Evolutionary conservation across 2,329 filamentous ascomycete species (phyloP), one percentile per base, ranked within the genome.

Genomic region (Trichocomaceae sp.): DNA sequence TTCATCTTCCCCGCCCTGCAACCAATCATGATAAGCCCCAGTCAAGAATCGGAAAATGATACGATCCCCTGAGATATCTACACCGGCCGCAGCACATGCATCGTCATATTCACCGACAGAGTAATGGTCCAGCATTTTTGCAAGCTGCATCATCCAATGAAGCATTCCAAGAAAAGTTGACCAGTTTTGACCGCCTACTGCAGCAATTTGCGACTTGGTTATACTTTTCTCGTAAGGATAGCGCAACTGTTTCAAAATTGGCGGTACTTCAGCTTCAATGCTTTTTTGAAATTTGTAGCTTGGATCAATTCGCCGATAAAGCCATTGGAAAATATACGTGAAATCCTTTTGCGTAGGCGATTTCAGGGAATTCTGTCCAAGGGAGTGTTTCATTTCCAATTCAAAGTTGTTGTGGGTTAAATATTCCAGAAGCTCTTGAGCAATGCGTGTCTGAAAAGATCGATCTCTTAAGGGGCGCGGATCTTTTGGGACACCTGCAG

Each of bases 61-160:
- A 58, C 90, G 86, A 69, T 99, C 91, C 4, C 88, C 88, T 10
- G 80, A 85, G 26, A 97, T 85, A 69, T 99, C 93, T 46, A 93
- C 83, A 1, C 92, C 93, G 29, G 84, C 86, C 63, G 96, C 92
- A 42, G 87, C 80, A 68, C 90, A 96, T 1, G 90, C 91, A 51
- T 96, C 87, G 61, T 96, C 90, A 69, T 96, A 99, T 47, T 84
- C 83, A 56, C 90, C 86, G 53, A 77, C 72, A 1, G 83, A 77
- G 66, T 91, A 97, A 20, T 87, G 82, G 59, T 97, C 91, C 66
- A 97, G 83, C 86, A 97, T 95, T 62, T 92, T 86, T 4, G 90
- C 89, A 50, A 99, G 77, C 71, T 97, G 91, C 92, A 99, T 96
- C 84, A 99, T 92, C 93, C 93, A 99, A 74, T 99, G 91, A 50